Percentiles rank a stretch among this genome's conserved stretches.
Evolutionary conservation across 306 rosid species (phyloP).

Genomic region (Betula pendula): DNA sequence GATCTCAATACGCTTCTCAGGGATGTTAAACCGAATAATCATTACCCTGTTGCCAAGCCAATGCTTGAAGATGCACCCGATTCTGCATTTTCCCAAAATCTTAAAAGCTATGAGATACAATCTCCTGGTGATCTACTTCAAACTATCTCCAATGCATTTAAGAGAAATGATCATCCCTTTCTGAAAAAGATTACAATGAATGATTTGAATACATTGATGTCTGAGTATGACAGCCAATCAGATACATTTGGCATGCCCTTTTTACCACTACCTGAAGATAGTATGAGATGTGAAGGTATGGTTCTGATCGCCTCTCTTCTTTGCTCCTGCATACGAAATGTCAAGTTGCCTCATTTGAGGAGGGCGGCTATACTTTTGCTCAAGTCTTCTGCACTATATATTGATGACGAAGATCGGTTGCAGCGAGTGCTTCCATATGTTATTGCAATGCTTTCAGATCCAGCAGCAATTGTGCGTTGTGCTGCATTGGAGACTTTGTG

Average conservation of each 20-base stretch:
- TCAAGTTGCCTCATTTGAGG: slow-evolving; percentile 87
- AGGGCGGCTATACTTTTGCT: slow-evolving; percentile 86
- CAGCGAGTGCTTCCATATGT: slow-evolving; percentile 94
- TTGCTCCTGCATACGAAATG: slow-evolving; percentile 92
- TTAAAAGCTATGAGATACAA: slow-evolving; percentile 50
- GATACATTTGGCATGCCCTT: slow-evolving; percentile 90
- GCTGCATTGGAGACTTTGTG: slow-evolving; percentile 94
- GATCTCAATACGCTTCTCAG: slow-evolving; percentile 65
- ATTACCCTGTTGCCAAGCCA: slow-evolving; percentile 47
- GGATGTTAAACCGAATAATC: slow-evolving; percentile 64
- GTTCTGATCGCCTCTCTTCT: slow-evolving; percentile 90
- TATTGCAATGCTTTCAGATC: slow-evolving; percentile 88
- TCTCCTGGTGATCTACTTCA: slow-evolving; percentile 85
- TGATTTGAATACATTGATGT: slow-evolving; percentile 71
- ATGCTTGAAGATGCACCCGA: slow-evolving; percentile 42
- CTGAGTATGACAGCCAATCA: slow-evolving; percentile 84
- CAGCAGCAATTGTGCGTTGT: slow-evolving; percentile 93
- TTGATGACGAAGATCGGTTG: slow-evolving; percentile 91
- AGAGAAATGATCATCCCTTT: slow-evolving; percentile 83
- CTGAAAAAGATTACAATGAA: slow-evolving; percentile 71
- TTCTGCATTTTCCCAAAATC: slow-evolving; percentile 56
- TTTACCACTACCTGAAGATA: slow-evolving; percentile 72
- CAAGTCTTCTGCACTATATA: slow-evolving; percentile 83
- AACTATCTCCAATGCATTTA: slow-evolving; percentile 72
- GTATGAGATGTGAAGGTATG: slow-evolving; percentile 95